Conservation (phyloP, 305 asterid species). For the Solanum hybrid region DNA sequence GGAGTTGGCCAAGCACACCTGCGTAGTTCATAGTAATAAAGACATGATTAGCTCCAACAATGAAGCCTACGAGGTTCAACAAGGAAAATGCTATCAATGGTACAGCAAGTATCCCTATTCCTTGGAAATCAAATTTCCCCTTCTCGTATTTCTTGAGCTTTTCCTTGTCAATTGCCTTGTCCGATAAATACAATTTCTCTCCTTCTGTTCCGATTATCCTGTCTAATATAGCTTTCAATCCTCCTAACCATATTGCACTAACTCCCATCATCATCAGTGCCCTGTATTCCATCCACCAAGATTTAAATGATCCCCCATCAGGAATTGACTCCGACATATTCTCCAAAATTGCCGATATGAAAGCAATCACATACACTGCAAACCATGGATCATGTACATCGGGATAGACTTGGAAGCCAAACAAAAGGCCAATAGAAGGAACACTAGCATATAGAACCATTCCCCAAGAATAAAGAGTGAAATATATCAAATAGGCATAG, state of each 20-base stretch:
- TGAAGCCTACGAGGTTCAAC: neutral
- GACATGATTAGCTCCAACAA: neutral
- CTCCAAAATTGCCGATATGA: neutral
- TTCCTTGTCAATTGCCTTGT: slow-evolving; percentile 1
- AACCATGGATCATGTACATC: slow-evolving; percentile 5
- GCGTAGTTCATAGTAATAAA: neutral
- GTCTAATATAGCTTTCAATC: neutral
- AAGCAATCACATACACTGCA: neutral
- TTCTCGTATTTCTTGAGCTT: slow-evolving; percentile 1
- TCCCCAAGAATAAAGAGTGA: slow-evolving; percentile 4
- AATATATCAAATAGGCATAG: slow-evolving; percentile 1
- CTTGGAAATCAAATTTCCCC: slow-evolving; percentile 7
- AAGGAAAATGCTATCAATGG: neutral
- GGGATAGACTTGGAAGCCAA: neutral
- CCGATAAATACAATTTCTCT: neutral
- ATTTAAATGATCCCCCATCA: neutral
- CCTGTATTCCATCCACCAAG: slow-evolving; percentile 3
- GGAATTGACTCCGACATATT: slow-evolving; percentile 4
- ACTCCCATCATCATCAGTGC: slow-evolving; percentile 7
- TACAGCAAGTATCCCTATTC: slow-evolving; percentile 1
- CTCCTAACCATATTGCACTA: slow-evolving; percentile 3
- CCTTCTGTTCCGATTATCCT: neutral
- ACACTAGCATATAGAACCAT: neutral
- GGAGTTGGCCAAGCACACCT: neutral
- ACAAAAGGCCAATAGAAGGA: neutral